These are phyloP conservation scores for Cyclotella distinguenda DNA, from an alignment of 108 stramenopile genomes.

Conservation along the genomic window DNA sequence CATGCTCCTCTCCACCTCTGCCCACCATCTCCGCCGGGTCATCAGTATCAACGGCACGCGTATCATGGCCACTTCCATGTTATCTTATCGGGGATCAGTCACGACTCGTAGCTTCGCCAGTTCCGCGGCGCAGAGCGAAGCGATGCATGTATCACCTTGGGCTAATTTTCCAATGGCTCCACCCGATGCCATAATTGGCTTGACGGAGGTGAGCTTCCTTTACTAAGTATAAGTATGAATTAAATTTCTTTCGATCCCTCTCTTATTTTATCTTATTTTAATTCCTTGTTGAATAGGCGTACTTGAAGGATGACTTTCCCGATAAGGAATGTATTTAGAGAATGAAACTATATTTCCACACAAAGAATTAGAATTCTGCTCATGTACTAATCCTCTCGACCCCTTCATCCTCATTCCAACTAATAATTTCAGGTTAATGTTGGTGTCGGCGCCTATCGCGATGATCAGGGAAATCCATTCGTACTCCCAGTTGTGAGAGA, in stretches of 20 bases:
- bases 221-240: too few relatives aligned
- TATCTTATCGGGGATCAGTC: too few relatives aligned
- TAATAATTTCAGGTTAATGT: constrained; percentile 60
- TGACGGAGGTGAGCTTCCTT: constrained; percentile 71
- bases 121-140: neutral
- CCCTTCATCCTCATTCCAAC: neutral
- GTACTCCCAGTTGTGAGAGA: constrained; percentile 93
- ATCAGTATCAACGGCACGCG: too few relatives aligned
- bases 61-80: too few relatives aligned
- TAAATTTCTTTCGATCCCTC: too few relatives aligned
- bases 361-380: too few relatives aligned
- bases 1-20: too few relatives aligned
- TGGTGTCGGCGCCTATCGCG: constrained; percentile 95
- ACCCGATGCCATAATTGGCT: constrained; percentile 97
- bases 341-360: too few relatives aligned
- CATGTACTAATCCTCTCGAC: too few relatives aligned
- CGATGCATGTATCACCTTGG: constrained; percentile 61
- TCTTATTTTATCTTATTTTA: neutral
- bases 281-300: constrained; percentile 16
- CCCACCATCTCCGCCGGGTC: too few relatives aligned
- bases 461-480: constrained; percentile 93
- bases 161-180: constrained; percentile 91
- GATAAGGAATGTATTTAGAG: too few relatives aligned
- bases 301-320: constrained; percentile 70
- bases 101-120: constrained; percentile 13